These are phyloP conservation scores for Claviceps digitariae DNA, from an alignment of 2,329 filamentous ascomycete species.

Conservation along the genomic window DNA sequence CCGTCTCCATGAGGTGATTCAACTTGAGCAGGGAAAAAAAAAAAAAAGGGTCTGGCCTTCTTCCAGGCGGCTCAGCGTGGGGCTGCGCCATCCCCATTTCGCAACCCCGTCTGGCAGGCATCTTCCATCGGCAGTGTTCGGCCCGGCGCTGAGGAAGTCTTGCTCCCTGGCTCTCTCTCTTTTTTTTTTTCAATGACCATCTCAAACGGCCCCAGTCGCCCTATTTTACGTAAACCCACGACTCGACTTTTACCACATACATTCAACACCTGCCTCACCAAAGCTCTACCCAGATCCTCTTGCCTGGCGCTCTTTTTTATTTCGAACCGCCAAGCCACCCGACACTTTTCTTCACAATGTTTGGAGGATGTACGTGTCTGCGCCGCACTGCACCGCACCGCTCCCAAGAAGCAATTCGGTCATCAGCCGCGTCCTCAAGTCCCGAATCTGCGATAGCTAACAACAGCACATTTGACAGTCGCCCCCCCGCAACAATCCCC, in stretches of 20 bases:
- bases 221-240: slow-evolving; percentile 9
- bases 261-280: background rate
- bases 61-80: too few species aligned
- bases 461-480: slow-evolving; percentile 27
- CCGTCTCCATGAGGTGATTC: too few species aligned
- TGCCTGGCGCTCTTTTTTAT: too few species aligned
- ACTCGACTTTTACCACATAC: too few species aligned
- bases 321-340: background rate
- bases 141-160: slow-evolving; percentile 9
- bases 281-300: background rate
- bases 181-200: background rate
- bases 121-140: slow-evolving; percentile 9
- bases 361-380: slow-evolving; percentile 28
- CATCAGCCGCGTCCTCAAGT: background rate
- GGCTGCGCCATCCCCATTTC: too few species aligned
- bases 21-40: too few species aligned
- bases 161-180: background rate
- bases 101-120: too few species aligned
- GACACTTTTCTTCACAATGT: slow-evolving; percentile 10
- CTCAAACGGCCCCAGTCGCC: slow-evolving; percentile 10
- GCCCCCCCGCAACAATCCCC: slow-evolving; percentile 54
- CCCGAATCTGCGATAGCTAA: too few species aligned
- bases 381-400: background rate
- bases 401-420: background rate
- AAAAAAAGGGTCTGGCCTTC: too few species aligned